Conservation (phyloP, 1,139 yeast genomes). For the Torulaspora pretoriensis region DNA sequence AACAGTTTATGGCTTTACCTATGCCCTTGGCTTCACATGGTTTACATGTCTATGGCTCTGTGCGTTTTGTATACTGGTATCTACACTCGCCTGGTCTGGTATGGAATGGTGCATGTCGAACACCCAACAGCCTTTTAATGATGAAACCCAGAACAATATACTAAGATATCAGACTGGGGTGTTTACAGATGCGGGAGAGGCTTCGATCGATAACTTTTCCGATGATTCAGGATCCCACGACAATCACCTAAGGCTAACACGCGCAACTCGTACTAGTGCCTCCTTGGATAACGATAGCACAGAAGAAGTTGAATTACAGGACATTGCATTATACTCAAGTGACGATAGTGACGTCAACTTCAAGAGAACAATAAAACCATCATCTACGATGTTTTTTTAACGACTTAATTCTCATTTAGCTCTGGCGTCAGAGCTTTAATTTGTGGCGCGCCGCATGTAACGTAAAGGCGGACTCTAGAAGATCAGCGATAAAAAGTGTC, state of each 20-base stretch:
- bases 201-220: not conserved
- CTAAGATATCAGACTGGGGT: constrained; percentile 16
- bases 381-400: constrained; percentile 29
- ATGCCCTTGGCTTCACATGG: constrained; percentile 29
- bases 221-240: not conserved
- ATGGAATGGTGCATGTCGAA: constrained; percentile 35
- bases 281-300: constrained; percentile 1
- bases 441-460: constrained; percentile 11
- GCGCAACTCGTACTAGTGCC: not conserved
- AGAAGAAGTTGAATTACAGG: constrained; percentile 26
- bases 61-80: constrained; percentile 21
- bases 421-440: constrained; percentile 3
- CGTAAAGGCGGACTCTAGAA: not conserved
- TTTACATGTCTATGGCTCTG: constrained; percentile 25
- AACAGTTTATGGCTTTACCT: constrained; percentile 28
- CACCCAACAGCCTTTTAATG: constrained; percentile 13
- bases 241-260: not conserved
- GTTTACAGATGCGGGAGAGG: constrained; percentile 9
- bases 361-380: constrained; percentile 24
- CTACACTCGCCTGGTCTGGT: constrained; percentile 33
- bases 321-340: constrained; percentile 22
- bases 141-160: constrained; percentile 15
- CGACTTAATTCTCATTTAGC: not conserved
- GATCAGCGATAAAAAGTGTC: not conserved
- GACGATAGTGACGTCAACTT: constrained; percentile 18